Evolutionary conservation across 2,329 filamentous ascomycete genomes (phyloP).

Genomic region (Claviceps monticola): DNA sequence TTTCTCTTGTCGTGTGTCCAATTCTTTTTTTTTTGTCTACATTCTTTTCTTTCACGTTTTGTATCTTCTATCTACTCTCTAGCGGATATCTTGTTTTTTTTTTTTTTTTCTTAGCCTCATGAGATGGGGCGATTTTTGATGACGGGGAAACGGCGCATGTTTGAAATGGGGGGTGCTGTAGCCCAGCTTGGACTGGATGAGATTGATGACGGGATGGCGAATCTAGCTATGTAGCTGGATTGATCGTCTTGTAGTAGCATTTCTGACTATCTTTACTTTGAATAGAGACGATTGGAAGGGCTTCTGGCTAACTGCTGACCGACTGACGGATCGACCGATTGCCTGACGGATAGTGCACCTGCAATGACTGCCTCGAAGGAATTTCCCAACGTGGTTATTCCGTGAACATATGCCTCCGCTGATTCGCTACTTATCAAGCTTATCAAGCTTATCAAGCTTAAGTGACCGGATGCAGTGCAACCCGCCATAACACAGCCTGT

Average conservation of each 20-base stretch:
- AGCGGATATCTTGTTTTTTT: not conserved
- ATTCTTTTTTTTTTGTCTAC: not conserved
- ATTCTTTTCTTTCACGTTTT: not conserved
- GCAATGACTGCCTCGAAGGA: no score
- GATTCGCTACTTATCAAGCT: no score
- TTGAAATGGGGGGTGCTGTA: not conserved
- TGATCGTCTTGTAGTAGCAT: not conserved
- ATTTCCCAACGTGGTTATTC: no score
- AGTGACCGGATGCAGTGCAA: no score
- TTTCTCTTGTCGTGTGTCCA: not conserved
- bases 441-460: no score
- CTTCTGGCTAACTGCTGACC: not conserved
- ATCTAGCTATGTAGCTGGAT: not conserved
- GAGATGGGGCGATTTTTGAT: slow-evolving; percentile 1
- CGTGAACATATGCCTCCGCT: no score
- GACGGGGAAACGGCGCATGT: slow-evolving; percentile 3
- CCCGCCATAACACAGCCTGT: no score
- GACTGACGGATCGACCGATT: no score
- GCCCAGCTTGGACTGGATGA: not conserved
- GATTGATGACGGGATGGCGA: slow-evolving; percentile 2
- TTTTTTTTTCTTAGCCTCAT: no score
- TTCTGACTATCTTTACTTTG: not conserved
- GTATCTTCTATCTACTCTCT: not conserved
- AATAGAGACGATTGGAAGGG: slow-evolving; percentile 2
- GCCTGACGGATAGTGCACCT: no score